Percentiles rank a stretch among this genome's conserved stretches.
phyloP scores from a whole-genome alignment of 176 grass and related monocot species.

The Puccinellia tenuiflora region DNA sequence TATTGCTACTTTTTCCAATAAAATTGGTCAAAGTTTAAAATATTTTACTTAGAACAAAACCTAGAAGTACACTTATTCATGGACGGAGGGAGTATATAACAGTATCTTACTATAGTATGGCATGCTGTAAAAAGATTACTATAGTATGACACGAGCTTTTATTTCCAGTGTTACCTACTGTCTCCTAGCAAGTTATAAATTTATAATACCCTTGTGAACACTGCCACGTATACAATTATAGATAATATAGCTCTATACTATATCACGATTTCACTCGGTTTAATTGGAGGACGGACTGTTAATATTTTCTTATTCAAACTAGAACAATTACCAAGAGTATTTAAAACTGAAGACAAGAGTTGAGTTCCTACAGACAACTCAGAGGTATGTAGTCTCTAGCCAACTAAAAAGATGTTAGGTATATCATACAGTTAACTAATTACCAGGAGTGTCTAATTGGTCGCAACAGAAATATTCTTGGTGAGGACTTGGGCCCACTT shows the following conservation, averaged over 20 bases:
- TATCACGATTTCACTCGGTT: background rate
- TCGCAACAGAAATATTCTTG: conserved; percentile 69
- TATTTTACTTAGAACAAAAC: no score
- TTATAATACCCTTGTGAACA: background rate
- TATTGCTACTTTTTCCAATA: no score
- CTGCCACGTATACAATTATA: background rate
- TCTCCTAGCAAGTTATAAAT: background rate
- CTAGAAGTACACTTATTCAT: no score
- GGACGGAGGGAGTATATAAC: no score
- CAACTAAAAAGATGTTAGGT: background rate
- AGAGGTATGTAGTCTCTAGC: conserved; percentile 49
- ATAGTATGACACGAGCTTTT: background rate
- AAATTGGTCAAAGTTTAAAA: no score
- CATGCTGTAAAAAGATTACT: background rate
- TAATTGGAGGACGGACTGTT: background rate
- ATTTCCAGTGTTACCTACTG: background rate
- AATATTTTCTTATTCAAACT: conserved; percentile 19
- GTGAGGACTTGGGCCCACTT: conserved; percentile 74
- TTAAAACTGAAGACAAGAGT: conserved; percentile 86
- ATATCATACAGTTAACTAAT: background rate
- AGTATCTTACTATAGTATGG: background rate
- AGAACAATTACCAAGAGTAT: conserved; percentile 82
- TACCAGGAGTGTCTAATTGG: background rate
- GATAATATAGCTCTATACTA: background rate
- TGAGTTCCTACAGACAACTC: conserved; percentile 78